These are phyloP conservation scores for Colletotrichum costaricense DNA, from an alignment of 2,329 filamentous ascomycete genomes.

Conservation along the genomic window DNA sequence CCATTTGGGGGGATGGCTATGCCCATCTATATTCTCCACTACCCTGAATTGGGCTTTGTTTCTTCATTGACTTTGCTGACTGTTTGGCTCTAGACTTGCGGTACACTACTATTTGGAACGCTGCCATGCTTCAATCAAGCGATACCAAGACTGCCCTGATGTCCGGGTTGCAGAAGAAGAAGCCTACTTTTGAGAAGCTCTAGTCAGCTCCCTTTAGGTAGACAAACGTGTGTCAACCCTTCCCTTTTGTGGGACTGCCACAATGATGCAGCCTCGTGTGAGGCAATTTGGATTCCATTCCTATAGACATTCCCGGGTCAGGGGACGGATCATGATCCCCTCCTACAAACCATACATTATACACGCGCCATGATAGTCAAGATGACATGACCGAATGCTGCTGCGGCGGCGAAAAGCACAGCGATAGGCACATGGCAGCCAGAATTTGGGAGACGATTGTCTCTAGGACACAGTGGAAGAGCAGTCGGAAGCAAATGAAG, in stretches of 20 bases:
- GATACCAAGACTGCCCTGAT: conserved; percentile 82
- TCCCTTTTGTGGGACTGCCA: too few relatives aligned
- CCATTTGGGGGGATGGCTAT: neutral
- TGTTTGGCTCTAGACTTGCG: conserved; percentile 66
- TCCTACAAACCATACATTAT: neutral
- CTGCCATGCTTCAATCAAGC: conserved; percentile 80
- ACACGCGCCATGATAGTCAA: neutral
- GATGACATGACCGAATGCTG: neutral
- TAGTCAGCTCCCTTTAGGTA: conserved; percentile 48
- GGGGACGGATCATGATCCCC: neutral
- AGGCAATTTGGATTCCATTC: neutral
- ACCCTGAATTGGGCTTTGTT: neutral
- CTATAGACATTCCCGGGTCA: neutral
- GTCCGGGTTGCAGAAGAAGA: conserved; percentile 82
- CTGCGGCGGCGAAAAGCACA: neutral
- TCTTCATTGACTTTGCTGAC: conserved; percentile 1
- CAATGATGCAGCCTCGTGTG: neutral
- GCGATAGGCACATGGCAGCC: conserved; percentile 4
- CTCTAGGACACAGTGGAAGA: neutral
- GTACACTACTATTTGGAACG: conserved; percentile 92
- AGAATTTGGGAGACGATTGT: neutral
- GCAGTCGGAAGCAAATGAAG: neutral
- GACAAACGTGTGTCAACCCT: too few relatives aligned
- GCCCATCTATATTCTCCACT: neutral
- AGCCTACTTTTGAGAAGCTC: conserved; percentile 86